Evolutionary conservation across 805 yeast species (phyloP).

Genomic region (Candida quercuum): DNA sequence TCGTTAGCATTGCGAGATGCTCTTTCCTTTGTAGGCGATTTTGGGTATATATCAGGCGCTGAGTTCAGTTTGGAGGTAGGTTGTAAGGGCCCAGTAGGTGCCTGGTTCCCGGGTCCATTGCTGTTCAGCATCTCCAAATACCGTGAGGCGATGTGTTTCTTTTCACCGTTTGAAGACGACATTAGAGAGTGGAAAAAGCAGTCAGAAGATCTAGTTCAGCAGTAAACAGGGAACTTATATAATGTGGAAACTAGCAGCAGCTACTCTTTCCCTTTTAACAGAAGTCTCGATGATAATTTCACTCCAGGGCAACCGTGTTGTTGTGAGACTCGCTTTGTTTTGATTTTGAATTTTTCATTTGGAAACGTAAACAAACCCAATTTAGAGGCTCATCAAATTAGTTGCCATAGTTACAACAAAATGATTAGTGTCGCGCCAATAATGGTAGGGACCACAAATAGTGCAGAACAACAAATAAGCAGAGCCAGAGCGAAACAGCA

Average conservation of each 20-base stretch:
- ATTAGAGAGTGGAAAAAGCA: too few species aligned
- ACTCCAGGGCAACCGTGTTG: too few species aligned
- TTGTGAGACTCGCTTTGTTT: not conserved
- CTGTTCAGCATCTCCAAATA: slow-evolving; percentile 20
- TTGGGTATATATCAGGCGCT: slow-evolving; percentile 1
- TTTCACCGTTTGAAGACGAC: not conserved
- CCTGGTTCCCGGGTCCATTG: slow-evolving; percentile 1
- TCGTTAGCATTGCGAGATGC: not conserved
- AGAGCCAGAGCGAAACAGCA: too few species aligned
- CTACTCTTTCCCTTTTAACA: too few species aligned
- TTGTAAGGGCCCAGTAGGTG: slow-evolving; percentile 12
- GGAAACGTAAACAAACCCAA: slow-evolving; percentile 1
- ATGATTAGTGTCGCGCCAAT: not conserved
- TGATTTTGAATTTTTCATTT: not conserved
- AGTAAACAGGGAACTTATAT: too few species aligned
- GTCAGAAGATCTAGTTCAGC: too few species aligned
- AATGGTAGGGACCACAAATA: too few species aligned
- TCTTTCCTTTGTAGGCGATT: not conserved
- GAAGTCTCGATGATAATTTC: too few species aligned
- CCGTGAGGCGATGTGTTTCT: slow-evolving; percentile 21
- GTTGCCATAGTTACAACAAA: not conserved
- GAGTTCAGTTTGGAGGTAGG: slow-evolving; percentile 14
- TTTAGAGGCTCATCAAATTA: not conserved
- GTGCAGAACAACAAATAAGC: too few species aligned
- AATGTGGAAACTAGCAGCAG: too few species aligned